Evolutionary conservation across 2,329 filamentous ascomycete species (phyloP), one percentile per base, ranked within the genome.

Genomic region (Fusarium sp.): DNA sequence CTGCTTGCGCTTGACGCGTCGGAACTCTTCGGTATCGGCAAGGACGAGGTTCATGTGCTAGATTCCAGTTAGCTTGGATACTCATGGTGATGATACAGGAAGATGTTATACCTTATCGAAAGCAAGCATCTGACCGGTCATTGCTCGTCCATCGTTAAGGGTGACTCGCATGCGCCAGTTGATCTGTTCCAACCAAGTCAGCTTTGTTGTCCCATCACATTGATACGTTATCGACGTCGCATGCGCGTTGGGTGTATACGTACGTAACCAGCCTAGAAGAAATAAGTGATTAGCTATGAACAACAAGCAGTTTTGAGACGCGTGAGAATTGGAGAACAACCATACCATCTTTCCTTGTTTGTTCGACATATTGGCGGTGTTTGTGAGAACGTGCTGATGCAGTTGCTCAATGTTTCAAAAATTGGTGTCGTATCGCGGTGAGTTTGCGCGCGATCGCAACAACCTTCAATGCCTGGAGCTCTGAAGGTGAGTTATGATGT

Each of bases 331-430:
- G 28, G 38, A 75, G 70, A 68, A 71, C 57, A 60, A 70, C 62
- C 93, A 87, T 86, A 98, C 96, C 96, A 99, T 98, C 88, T 99
- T 98, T 83, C 96, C 96, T 83, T 97, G 94, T 83, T 97, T 97
- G 88, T 97, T 81, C 64, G 79, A 78, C 80, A 80, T 80, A 31
- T 77, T 80, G 72, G 33, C 42, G 56, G 58, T 49, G 56, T 57
- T 70, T 46, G 45, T 61, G 75, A 75, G 73, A 72, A 65, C 68
- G 73, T 76, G 74, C 77, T 69, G 62, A 56, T 45, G 76, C 72
- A 79, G 75, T 72, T 69, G 72, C 75, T 77, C 75, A 55, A 46
- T 50, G 65, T 69, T 78, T 75, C 77, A 82, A 86, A 85, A 83
- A 82, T 83, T 79, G 76, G 63, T 75, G 69, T 72, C 71, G 72